Evolutionary conservation across 148 eudicot genomes (phyloP).

Genomic region (Cornus florida): DNA sequence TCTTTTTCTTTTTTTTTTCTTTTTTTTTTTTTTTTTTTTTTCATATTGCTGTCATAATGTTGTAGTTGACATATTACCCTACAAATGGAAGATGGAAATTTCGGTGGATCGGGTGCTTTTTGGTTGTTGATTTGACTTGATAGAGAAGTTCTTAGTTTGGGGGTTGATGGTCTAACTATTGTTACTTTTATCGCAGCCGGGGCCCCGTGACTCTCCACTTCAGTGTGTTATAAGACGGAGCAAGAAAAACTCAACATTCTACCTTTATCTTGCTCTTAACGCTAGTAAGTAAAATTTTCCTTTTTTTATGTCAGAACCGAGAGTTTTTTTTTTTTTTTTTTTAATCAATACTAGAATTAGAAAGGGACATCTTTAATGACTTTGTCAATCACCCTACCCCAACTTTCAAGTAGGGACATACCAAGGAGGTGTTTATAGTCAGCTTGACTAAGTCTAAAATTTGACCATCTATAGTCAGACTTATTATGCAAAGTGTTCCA

Average conservation of each 20-base stretch:
- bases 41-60: background rate
- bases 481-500: too few relatives aligned
- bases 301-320: background rate
- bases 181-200: conserved; percentile 58
- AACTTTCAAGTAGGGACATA: too few relatives aligned
- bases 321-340: too few relatives aligned
- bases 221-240: conserved; percentile 88
- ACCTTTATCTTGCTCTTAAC: conserved; percentile 76
- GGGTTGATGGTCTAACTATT: conserved; percentile 8
- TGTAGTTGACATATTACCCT: background rate
- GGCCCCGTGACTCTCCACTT: conserved; percentile 76
- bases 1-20: background rate
- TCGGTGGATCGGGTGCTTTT: background rate
- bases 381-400: too few relatives aligned
- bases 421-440: too few relatives aligned
- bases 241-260: conserved; percentile 80
- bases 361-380: too few relatives aligned
- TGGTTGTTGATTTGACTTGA: background rate
- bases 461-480: too few relatives aligned
- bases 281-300: conserved; percentile 53
- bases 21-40: background rate
- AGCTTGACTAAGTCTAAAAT: too few relatives aligned
- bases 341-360: too few relatives aligned
- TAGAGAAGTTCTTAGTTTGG: conserved; percentile 3
- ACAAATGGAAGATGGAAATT: background rate